Evolutionary conservation across 2,329 filamentous ascomycete species (phyloP), one percentile per base, ranked within the genome.

Genomic region (Alternaria brassicae): DNA sequence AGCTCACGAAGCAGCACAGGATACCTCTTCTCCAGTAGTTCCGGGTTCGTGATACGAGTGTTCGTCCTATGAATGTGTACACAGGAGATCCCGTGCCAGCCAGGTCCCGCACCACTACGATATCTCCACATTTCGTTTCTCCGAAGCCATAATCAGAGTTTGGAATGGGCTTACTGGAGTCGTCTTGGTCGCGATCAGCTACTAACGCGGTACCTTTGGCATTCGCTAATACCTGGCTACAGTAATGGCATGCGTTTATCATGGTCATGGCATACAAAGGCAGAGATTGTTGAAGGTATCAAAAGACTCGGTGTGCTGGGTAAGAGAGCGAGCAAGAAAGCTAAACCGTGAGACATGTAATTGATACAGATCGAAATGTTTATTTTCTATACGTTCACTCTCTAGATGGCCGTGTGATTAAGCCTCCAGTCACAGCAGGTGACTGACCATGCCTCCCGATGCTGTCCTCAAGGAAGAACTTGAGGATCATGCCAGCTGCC

Each of bases 51-150:
- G 52, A 77, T 78, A 25, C 72, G 67, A 3, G 77, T 78, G 42
- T 79, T 78, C 1, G 77, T 79, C 72, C 75, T 74, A 51, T 78
- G 72, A 6, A 70, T 67, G 45, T 79, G 76, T 9, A 78, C 73
- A 10, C 65, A 76, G 30, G 60, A 67, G 0, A 68, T 68, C 13
- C 77, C 77, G 49, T 74, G 60, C 74, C 73, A 77, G 2, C 56
- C 57, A 0, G 70, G 66, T 3, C 74, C 76, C 8, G 75, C 77
- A 12, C 77, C 77, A 4, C 61, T 65, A 3, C 77, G n/a, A n/a
- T n/a, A n/a, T n/a, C 77, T 25, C 77, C 77, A 27, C 71, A 71
- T 21, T 78, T 76, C 2, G 77, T 78, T 60, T 79, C 77, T 36
- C 71, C 69, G 25, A 72, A 76, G 10, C 72, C 74, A 56, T 77